A percentile compares a stretch with the other conserved stretches of the same genome.
Evolutionary conservation across 2,329 filamentous ascomycete genomes (phyloP).

Genomic region (Fonsecaea pugnacius): DNA sequence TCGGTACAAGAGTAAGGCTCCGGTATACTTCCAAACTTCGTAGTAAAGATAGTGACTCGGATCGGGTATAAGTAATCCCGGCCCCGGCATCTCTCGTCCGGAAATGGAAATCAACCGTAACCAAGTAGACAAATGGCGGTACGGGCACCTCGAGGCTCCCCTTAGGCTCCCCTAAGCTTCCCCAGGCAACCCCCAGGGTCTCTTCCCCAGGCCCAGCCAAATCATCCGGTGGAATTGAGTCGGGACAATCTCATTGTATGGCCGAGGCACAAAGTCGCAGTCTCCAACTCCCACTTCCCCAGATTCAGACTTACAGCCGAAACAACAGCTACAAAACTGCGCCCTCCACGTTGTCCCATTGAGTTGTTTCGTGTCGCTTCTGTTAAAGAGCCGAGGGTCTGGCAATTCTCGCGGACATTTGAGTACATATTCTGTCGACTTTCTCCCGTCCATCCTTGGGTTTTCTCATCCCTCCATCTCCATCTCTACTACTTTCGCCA

Average conservation of each 20-base stretch:
- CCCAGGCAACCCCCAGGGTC: background rate
- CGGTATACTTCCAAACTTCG: background rate
- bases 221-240: background rate
- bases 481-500: background rate
- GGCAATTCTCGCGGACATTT: background rate
- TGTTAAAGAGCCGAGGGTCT: background rate
- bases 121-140: no score
- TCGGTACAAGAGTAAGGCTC: no score
- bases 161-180: background rate
- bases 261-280: conserved; percentile 15
- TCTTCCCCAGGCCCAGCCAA: background rate
- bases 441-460: background rate
- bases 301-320: conserved; percentile 18
- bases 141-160: no score
- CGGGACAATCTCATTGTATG: background rate
- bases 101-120: conserved; percentile 2
- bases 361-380: background rate
- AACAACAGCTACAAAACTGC: conserved; percentile 11
- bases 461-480: background rate
- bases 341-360: background rate
- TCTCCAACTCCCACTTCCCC: conserved; percentile 16
- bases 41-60: background rate
- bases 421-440: background rate
- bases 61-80: background rate
- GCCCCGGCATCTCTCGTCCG: background rate